Base-by-base conservation (phyloP, 2,329 filamentous ascomycete species). In the Fusarium sp. region DNA sequence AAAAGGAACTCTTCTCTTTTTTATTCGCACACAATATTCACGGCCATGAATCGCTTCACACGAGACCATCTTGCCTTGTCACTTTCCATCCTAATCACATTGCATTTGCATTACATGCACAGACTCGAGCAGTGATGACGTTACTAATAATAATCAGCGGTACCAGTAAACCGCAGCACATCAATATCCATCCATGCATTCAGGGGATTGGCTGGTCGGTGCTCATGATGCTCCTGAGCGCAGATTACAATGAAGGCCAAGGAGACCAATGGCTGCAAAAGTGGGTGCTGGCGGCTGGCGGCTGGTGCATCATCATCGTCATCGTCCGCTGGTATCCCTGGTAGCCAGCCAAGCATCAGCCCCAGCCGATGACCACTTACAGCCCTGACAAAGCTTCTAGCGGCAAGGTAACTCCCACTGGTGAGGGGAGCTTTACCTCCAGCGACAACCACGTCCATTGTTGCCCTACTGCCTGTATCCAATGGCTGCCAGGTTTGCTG, bases 181-280 rank as follows among this genome's bases (percentile, higher is more conserved):
- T 74, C 58, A 73, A 68, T 43, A 40, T 37, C 42, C 50, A 61
- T 59, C 58, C 67, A 73, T 74, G 58, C 67, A 67, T 73, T 60
- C 67, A 73, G 72, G 71, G 71, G 67, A 74, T 68, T 74, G 67
- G 67, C 67, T 74, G 71, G 71, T 67, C 57, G 67, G 59, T 73
- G 70, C 70, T 73, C 61, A 28, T 68, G 46, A 65, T 69, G 21
- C 66, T 69, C 67, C 71, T 68, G 58, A 50, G 49, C 71, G 67
- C 71, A 73, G 71, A 73, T 73, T 73, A 67, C 70, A 74, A 47
- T 67, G 53, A 68, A 70, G 66, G 43, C 32, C 30, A 67, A 44
- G 38, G 30, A 57, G 52, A 23, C 62, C 58, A 73, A 69, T 71
- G n/a, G 58, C 67, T 67, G 62, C 54, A 68, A 73, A 74, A 68